A percentile compares a stretch with the other conserved stretches of the same genome.
Conservation (phyloP, 306 rosid genomes). For the Gynostemma pentaphyllum region DNA sequence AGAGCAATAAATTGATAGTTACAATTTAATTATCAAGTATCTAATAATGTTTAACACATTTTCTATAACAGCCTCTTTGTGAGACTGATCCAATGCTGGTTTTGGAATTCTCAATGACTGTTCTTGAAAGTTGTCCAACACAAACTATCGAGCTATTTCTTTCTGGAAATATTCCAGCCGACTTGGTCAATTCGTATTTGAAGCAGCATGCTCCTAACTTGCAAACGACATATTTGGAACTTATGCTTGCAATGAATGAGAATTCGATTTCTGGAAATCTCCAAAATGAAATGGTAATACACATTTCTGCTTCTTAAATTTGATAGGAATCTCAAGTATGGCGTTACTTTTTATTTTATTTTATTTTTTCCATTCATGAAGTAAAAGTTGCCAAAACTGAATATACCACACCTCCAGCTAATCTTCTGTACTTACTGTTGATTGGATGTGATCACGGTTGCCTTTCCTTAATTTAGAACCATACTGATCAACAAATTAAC, state of each 20-base stretch:
- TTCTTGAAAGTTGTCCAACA: slow-evolving; percentile 92
- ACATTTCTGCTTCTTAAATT: background rate
- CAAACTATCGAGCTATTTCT: slow-evolving; percentile 94
- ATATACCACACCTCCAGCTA: background rate
- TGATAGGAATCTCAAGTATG: background rate
- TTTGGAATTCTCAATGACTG: slow-evolving; percentile 85
- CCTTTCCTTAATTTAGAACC: background rate
- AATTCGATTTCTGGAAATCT: slow-evolving; percentile 81
- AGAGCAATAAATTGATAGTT: background rate
- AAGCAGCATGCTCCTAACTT: slow-evolving; percentile 92
- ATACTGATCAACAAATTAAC: slow-evolving; percentile 10
- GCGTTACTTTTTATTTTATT: too few relatives aligned
- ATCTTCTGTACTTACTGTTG: background rate
- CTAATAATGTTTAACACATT: slow-evolving; percentile 3
- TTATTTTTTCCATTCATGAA: background rate
- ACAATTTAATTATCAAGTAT: background rate
- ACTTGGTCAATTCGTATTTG: slow-evolving; percentile 92
- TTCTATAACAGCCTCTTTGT: slow-evolving; percentile 77
- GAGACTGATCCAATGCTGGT: slow-evolving; percentile 91
- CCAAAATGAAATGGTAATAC: slow-evolving; percentile 95
- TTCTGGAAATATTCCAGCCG: slow-evolving; percentile 91
- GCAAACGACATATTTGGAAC: slow-evolving; percentile 89
- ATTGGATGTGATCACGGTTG: background rate
- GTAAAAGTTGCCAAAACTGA: background rate
- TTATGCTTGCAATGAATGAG: slow-evolving; percentile 97